These are phyloP conservation scores for Trichoderma sp. DNA, from an alignment of 2,329 filamentous ascomycete species.

Conservation along the genomic window DNA sequence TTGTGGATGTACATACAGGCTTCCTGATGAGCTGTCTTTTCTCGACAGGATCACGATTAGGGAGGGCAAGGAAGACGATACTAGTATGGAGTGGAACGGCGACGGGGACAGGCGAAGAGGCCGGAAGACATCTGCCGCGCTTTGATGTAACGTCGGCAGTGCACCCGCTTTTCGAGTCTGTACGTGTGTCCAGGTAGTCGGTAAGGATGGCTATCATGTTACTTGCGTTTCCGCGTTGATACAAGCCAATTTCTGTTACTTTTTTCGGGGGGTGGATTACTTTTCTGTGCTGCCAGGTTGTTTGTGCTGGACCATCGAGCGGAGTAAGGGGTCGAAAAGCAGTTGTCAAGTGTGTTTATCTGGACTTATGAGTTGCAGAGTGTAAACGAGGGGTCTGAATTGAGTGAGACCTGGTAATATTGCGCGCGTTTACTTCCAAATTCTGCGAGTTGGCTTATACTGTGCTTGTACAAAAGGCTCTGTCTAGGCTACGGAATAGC, in stretches of 20 bases:
- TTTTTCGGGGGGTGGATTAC: background rate
- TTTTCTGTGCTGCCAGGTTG: background rate
- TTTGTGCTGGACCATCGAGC: background rate
- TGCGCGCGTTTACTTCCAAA: too few species aligned
- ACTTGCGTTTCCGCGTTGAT: background rate
- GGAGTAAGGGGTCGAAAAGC: background rate
- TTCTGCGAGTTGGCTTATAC: too few species aligned
- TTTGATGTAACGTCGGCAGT: constrained; percentile 16
- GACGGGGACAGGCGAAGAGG: background rate
- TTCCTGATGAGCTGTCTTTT: background rate
- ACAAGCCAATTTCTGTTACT: background rate
- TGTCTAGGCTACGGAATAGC: too few species aligned
- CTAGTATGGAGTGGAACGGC: background rate
- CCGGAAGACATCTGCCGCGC: constrained; percentile 5
- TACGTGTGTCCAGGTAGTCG: background rate
- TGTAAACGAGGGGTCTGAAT: too few species aligned
- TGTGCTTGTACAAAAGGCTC: too few species aligned
- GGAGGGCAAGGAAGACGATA: background rate
- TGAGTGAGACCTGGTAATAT: too few species aligned
- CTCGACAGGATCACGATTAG: background rate
- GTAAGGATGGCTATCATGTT: too few species aligned
- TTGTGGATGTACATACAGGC: background rate
- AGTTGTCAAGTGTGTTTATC: too few species aligned
- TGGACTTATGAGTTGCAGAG: too few species aligned
- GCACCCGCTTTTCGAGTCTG: background rate